These are phyloP conservation scores for Morella rubra DNA, from an alignment of 306 rosid genomes.

Conservation along the genomic window DNA sequence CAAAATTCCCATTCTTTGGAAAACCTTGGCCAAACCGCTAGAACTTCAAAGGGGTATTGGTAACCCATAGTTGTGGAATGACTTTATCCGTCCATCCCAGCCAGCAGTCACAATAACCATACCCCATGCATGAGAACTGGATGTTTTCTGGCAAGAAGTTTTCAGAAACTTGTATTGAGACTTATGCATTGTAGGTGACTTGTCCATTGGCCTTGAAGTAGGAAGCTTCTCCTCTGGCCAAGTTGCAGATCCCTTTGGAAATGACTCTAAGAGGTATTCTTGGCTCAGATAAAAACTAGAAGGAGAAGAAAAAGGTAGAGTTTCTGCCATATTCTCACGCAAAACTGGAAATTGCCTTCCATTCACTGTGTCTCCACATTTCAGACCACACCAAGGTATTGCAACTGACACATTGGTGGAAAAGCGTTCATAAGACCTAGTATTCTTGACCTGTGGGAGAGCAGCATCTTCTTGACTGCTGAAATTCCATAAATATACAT, in stretches of 20 bases:
- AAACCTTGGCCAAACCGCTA: conserved; percentile 26
- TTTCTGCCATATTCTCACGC: conserved; percentile 39
- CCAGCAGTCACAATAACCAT: conserved; percentile 94
- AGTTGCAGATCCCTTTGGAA: conserved; percentile 89
- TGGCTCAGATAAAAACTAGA: conserved; percentile 62
- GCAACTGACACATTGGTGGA: conserved; percentile 54
- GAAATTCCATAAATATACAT: conserved; percentile 79
- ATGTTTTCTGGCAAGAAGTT: conserved; percentile 70
- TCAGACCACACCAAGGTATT: conserved; percentile 58
- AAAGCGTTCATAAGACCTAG: conserved; percentile 51
- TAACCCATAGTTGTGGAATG: conserved; percentile 83
- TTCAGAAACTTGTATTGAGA: conserved; percentile 79
- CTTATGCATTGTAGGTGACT: conserved; percentile 48
- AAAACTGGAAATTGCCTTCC: conserved; percentile 37
- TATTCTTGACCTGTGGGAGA: conserved; percentile 36
- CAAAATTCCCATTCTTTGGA: conserved; percentile 24
- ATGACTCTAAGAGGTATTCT: conserved; percentile 66
- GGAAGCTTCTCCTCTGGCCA: conserved; percentile 99
- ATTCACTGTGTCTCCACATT: conserved; percentile 36
- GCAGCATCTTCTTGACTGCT: conserved; percentile 33
- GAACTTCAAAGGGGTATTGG: conserved; percentile 58
- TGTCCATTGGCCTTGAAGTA: conserved; percentile 46
- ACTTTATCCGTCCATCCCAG: conserved; percentile 88
- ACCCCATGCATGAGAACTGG: conserved; percentile 84
- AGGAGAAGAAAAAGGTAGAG: conserved; percentile 41